Evolutionary conservation across 2,329 filamentous ascomycete species (phyloP).

Genomic region (Pezicula rhizophila): DNA sequence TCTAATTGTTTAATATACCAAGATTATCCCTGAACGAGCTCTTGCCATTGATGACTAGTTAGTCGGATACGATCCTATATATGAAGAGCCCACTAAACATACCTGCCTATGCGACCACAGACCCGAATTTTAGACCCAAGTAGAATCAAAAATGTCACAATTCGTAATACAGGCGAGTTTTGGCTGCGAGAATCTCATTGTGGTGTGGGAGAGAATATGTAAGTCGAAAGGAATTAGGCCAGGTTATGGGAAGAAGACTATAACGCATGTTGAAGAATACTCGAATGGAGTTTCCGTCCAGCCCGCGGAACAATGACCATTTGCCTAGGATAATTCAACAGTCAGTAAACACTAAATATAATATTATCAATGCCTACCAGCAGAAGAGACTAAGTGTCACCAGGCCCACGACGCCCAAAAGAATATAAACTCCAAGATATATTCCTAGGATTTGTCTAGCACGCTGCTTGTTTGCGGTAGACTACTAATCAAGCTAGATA

Average conservation of each 20-base stretch:
- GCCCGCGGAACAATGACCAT: constrained; percentile 42
- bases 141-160: constrained; percentile 35
- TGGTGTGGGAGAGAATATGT: constrained; percentile 26
- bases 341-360: constrained; percentile 6
- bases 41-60: constrained; percentile 30
- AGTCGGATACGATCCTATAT: neutral
- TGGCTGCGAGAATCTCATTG: neutral
- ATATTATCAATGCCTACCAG: constrained; percentile 16
- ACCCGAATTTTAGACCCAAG: constrained; percentile 43
- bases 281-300: constrained; percentile 42
- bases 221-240: neutral
- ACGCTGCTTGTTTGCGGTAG: neutral
- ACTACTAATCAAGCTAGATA: neutral
- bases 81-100: neutral
- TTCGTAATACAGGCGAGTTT: neutral
- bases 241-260: neutral
- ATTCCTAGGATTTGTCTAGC: neutral
- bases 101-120: constrained; percentile 36
- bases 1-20: no score
- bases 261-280: constrained; percentile 30
- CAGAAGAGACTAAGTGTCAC: neutral
- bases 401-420: neutral
- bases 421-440: neutral
- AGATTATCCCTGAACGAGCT: constrained; percentile 35
- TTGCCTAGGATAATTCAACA: constrained; percentile 27